Evolutionary conservation across 495 filamentous ascomycete genomes (phyloP), one percentile per base, ranked within the genome.

Genomic region (Lophiotrema nucula): DNA sequence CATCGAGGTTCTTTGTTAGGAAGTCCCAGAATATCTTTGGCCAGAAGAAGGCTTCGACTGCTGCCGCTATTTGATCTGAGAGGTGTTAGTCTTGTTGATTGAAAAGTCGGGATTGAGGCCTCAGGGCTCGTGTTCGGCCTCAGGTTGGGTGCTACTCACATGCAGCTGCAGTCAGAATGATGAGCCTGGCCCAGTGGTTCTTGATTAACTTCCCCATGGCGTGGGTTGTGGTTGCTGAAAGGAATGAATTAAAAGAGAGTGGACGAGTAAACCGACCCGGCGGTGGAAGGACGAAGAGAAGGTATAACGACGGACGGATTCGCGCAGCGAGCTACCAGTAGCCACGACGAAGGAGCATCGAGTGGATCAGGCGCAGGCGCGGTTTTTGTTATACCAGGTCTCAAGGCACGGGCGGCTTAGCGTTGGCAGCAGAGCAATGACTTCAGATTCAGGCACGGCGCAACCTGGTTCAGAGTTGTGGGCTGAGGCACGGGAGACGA

Each of bases 11-110:
- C 65, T 92, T 91, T 55, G 95, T 95, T 64, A 89, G 76, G 72
- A 95, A 95, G 75, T 99, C 95, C 88, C 89, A 99, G 76, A 99
- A 95, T 62, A 97, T 83, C 76, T 99, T 99, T 51, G 95, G 95
- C 92, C 92, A 99, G 81, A 97, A 95, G 82, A 90, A 96, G 66
- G 83, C 87, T 75, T 90, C 80, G 48, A 99, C 72, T 0, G 86
- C 83, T 57, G 90, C 89, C 61, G 82, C 87, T 52, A 96, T 67
- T 84, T 99, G 95, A 69, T 95, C 90, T 90, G 65, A 43, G 35
- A 44, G 15, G 31, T 8, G 31, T 15, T 8, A 35, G 15, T 8
- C 15, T 15, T 8, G 31, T 35, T 8, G 39, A 21, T 12, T 43
- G 10, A 6, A 21, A 8, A 18, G 39, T 43, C 19, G 11, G 39